Conservation (phyloP, 176 grass and related monocot genomes). For the Musa itinerans region DNA sequence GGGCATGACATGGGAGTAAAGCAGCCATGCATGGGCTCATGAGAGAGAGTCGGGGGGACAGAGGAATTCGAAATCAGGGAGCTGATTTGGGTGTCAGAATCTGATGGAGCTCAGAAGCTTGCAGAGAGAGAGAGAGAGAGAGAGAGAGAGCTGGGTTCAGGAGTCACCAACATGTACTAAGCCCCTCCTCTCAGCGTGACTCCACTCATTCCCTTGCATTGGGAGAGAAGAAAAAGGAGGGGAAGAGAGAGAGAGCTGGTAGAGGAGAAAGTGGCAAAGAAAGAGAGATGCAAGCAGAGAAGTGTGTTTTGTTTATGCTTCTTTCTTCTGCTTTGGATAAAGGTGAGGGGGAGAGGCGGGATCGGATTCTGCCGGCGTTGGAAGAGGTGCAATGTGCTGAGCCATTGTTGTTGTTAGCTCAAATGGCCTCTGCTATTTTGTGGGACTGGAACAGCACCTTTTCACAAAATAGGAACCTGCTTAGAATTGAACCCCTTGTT, state of each 20-base stretch:
- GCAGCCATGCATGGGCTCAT: neutral
- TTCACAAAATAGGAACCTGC: neutral
- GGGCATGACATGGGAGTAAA: constrained; percentile 3
- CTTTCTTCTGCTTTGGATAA: neutral
- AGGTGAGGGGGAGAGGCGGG: neutral
- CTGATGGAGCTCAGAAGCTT: neutral
- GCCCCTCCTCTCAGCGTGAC: neutral
- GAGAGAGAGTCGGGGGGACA: neutral
- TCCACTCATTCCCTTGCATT: neutral
- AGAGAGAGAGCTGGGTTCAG: neutral
- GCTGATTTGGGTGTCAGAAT: constrained; percentile 17
- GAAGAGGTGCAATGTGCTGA: neutral
- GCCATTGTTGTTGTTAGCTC: neutral
- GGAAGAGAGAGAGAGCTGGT: neutral
- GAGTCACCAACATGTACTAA: neutral
- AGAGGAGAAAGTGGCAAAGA: neutral
- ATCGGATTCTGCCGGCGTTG: neutral
- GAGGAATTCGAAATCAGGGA: constrained; percentile 11
- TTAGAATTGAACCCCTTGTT: neutral
- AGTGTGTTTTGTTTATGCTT: neutral
- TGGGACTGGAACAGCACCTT: neutral
- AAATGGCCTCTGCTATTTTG: neutral
- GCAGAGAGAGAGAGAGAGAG: neutral
- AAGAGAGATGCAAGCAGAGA: neutral
- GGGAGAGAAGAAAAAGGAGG: neutral